Base-by-base conservation (phyloP, 768 basidiomycete genomes). In the Pisolithus sp. region DNA sequence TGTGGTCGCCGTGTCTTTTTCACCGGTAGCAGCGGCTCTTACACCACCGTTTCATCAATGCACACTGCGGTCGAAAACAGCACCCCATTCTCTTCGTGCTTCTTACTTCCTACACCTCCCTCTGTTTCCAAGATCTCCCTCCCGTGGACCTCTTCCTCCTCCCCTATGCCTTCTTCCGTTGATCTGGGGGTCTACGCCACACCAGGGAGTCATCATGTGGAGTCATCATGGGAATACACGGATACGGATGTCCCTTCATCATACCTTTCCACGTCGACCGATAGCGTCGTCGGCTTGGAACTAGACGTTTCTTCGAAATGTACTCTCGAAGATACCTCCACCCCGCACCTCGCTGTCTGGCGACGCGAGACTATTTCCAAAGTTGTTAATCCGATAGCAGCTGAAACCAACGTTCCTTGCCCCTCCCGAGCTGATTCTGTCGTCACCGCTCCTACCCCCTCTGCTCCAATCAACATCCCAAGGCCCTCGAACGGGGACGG, bases 11-110 rank as follows among this genome's bases (percentile, higher is more conserved):
- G 67, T 36, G 65, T 68, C 46, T 65, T 70, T 49, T 68, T 66
- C 50, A 62, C 69, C 30, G 69, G 69, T 18, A 76, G 73, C 40
- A 72, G 59, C 53, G 78, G 78, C 13, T 75, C 78, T 36, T 62
- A 64, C 47, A 71, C 71, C 24, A 72, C 71, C 0, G 70, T 73
- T 17, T 82, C 83, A 30, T 84, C 84, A 24, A 86, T 88, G 85
- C 85, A 84, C 53, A 88, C 86, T 18, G 86, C 86, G 37, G 79
- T 86, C 45, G 86, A 87, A 66, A 64, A 61, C 31, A 76, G 78
- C 50, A 81, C 78, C 49, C 74, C 76, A 12, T 81, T 79, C 58
- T 75, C 78, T 17, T 81, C 81, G 1, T 76, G 78, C 50, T 82
- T 78, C 57, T 81, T 76, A 58, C 67, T 81, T 49, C 70, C 71